Conservation (phyloP, 2,329 filamentous ascomycete species). For the Venturia aucupariae region DNA sequence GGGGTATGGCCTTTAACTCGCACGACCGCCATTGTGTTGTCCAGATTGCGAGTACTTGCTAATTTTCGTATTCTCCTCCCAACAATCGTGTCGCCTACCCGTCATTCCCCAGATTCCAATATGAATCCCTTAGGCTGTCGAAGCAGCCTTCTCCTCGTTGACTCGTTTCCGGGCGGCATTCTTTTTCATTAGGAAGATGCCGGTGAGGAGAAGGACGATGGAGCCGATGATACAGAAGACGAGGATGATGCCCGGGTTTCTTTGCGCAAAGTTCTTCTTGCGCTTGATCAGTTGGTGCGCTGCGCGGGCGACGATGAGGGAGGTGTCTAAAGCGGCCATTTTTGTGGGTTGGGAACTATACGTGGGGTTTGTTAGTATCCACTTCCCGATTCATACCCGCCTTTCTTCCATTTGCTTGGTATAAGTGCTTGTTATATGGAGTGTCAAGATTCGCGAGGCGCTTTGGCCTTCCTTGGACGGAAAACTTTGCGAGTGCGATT, state of each 20-base stretch:
- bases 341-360: neutral
- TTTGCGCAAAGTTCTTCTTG: constrained; percentile 41
- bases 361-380: neutral
- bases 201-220: constrained; percentile 42
- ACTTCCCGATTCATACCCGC: neutral
- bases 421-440: neutral
- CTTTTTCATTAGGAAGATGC: constrained; percentile 41
- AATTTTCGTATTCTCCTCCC: neutral
- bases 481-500: neutral
- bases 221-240: constrained; percentile 54
- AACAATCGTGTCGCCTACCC: neutral
- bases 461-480: neutral
- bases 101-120: neutral
- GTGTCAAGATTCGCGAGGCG: neutral
- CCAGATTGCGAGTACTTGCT: neutral
- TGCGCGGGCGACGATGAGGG: neutral
- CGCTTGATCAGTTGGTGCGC: constrained; percentile 2
- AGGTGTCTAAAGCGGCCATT: constrained; percentile 5
- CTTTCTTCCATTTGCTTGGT: neutral
- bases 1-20: neutral
- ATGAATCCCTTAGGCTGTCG: neutral
- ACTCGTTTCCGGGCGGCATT: constrained; percentile 23
- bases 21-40: neutral
- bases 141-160: neutral
- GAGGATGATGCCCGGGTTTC: constrained; percentile 51